phyloP scores from a whole-genome alignment of 441 rosid species.

The Geranium incanum region DNA sequence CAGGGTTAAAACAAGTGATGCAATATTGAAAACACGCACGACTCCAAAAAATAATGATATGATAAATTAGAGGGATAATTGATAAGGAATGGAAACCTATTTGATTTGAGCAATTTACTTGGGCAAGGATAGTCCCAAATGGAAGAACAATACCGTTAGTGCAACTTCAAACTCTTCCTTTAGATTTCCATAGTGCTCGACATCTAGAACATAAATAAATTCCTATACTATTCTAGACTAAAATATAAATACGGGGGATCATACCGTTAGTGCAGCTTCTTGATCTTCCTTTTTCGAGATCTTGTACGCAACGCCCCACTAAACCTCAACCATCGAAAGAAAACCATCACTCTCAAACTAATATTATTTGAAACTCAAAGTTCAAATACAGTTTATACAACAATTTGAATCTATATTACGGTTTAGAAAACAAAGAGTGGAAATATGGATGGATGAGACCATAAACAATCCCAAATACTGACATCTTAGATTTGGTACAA shows the following conservation, averaged over 20 bases:
- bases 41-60: too few relatives aligned
- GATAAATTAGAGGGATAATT: neutral
- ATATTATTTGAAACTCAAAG: neutral
- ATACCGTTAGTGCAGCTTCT: slow-evolving; percentile 57
- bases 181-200: too few relatives aligned
- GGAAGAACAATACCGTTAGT: too few relatives aligned
- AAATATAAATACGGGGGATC: slow-evolving; percentile 9
- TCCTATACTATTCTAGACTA: too few relatives aligned
- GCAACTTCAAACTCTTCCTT: too few relatives aligned
- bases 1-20: neutral
- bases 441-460: too few relatives aligned
- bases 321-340: slow-evolving; percentile 1
- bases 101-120: too few relatives aligned
- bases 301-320: slow-evolving; percentile 96
- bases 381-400: neutral
- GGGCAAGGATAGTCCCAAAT: too few relatives aligned
- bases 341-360: neutral
- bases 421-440: neutral
- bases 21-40: neutral
- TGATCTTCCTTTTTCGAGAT: slow-evolving; percentile 62
- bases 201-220: too few relatives aligned
- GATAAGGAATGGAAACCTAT: too few relatives aligned
- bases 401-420: neutral
- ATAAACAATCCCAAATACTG: too few relatives aligned
- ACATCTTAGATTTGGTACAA: too few relatives aligned